Evolutionary conservation across 2,329 filamentous ascomycete species (phyloP), one percentile per base, ranked within the genome.

Genomic region (Pyrenochaeta sp.): DNA sequence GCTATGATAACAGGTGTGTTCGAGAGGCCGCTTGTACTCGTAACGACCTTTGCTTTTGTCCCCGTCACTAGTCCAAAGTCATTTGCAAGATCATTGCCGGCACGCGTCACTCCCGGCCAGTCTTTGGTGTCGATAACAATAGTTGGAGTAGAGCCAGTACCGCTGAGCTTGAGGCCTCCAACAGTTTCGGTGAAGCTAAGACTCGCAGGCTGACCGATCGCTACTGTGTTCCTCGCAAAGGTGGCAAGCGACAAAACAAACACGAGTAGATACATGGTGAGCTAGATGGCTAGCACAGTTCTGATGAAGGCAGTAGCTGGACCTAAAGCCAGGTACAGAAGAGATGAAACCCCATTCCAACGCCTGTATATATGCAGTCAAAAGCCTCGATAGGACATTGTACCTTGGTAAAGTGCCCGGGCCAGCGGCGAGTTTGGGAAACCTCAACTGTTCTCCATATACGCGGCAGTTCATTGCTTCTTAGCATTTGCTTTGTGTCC

Each of bases 31-130:
- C 30, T 62, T 13, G 56, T 64, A 22, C 54, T 48, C 19, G 59
- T 64, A 8, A 48, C 55, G 10, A 66, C 57, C 48, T 62, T 86
- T 55, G 86, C 83, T 70, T 89, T 89, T 3, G 76, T 83, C 10
- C 88, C 88, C 0, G 87, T 89, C 2, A 90, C 87, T 12, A 86
- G 84, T 5, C 88, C 87, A 76, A 91, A 89, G 72, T 91, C 89
- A 3, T 79, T 72, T 0, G 87, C 86, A 10, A 91, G 81, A 71
- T 91, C 88, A 30, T 85, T 83, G 0, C 86, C 88, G 4, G 86
- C 87, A 22, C 88, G 83, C 50, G 89, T 82, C 0, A 90, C 88
- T 47, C 87, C 88, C 78, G 85, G 85, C 79, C 85, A 88, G 57
- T 90, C 88, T 40, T 69, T 69, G 22, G 56, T 49, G 43, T 71